Conservation (phyloP, 2,329 filamentous ascomycete species). For the Talaromyces sp. region DNA sequence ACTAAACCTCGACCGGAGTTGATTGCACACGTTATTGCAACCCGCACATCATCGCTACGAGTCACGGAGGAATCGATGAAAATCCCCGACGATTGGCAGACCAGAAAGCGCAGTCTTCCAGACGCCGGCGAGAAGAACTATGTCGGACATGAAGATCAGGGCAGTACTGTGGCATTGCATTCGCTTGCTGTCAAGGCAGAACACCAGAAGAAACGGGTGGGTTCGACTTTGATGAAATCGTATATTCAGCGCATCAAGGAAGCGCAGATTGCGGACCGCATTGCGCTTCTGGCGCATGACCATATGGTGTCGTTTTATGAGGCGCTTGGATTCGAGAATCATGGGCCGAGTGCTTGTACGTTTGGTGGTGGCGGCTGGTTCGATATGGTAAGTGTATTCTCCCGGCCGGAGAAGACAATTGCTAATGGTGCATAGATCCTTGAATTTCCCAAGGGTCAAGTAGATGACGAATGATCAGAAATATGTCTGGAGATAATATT, state of each 20-base stretch:
- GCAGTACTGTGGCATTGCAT: conserved; percentile 75
- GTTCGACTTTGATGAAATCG: conserved; percentile 67
- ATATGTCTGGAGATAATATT: not conserved
- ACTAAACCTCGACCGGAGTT: conserved; percentile 62
- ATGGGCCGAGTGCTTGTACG: conserved; percentile 64
- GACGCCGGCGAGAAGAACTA: conserved; percentile 39
- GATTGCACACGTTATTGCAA: conserved; percentile 74
- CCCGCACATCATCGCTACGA: conserved; percentile 60
- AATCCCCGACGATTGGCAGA: conserved; percentile 65
- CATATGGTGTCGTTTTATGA: conserved; percentile 72
- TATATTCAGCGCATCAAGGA: conserved; percentile 75
- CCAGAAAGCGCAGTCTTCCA: conserved; percentile 36
- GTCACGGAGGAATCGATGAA: conserved; percentile 77
- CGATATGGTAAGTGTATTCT: conserved; percentile 63
- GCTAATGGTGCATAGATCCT: conserved; percentile 24
- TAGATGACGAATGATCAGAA: conserved; percentile 1
- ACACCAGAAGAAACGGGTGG: conserved; percentile 71
- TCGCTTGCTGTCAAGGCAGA: conserved; percentile 75
- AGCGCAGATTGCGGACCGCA: conserved; percentile 65
- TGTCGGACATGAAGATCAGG: conserved; percentile 68
- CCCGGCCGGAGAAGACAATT: not conserved
- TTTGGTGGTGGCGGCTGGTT: conserved; percentile 80
- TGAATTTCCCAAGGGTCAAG: conserved; percentile 27
- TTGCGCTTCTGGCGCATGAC: conserved; percentile 74
- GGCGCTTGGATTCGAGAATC: conserved; percentile 67